Evolutionary conservation across 1,139 yeast genomes (phyloP).

Genomic region (Magnusiomyces fungicola): DNA sequence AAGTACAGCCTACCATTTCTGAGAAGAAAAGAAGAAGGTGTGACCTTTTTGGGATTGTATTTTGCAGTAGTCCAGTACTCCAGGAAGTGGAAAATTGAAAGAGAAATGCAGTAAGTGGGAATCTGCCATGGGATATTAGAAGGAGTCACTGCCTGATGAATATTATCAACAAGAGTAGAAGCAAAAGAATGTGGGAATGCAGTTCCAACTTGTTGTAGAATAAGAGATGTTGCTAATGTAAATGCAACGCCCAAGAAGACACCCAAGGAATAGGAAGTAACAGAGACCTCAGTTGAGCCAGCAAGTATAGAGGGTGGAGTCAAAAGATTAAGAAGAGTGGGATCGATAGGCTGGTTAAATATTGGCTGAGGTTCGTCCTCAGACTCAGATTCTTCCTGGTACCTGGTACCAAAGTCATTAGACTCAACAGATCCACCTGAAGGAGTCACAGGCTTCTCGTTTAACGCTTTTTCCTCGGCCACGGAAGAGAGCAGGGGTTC

Average conservation of each 20-base stretch:
- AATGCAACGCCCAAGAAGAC: conserved; percentile 12
- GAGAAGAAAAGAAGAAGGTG: conserved; percentile 68
- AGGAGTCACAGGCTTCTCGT: no score
- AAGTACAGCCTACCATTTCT: conserved; percentile 61
- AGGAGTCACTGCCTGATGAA: background rate
- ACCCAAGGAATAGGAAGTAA: conserved; percentile 16
- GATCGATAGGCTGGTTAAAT: no score
- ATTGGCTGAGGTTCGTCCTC: no score
- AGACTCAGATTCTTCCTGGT: no score
- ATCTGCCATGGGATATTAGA: conserved; percentile 23
- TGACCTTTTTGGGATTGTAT: conserved; percentile 59
- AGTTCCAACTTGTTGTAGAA: background rate
- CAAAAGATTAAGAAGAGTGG: no score
- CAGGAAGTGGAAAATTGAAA: conserved; percentile 64
- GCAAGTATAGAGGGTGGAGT: background rate
- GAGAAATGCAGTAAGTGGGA: conserved; percentile 45
- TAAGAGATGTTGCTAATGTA: background rate
- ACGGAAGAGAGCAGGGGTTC: no score
- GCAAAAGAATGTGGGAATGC: background rate
- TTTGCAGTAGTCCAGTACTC: conserved; percentile 76
- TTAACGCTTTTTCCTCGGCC: no score
- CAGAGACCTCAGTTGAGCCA: conserved; percentile 10
- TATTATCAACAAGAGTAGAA: background rate
- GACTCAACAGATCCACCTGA: no score
- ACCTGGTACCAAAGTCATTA: no score